Evolutionary conservation across 2,329 filamentous ascomycete species (phyloP).

Genomic region (Zelopaecilomyces penicillatus): DNA sequence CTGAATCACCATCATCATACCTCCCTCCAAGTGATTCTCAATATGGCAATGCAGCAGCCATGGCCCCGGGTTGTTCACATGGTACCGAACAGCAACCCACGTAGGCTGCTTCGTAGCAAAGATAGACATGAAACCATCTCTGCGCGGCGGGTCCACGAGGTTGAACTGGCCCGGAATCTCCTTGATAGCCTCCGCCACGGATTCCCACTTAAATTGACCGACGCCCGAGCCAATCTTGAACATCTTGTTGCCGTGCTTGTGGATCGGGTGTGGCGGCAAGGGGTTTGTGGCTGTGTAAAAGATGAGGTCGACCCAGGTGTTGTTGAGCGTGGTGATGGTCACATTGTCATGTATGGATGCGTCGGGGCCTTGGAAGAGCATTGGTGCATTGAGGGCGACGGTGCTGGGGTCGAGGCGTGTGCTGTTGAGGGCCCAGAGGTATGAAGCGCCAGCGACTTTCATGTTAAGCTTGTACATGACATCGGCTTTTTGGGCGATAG

Average conservation of each 20-base stretch:
- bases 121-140: constrained; percentile 33
- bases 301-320: constrained; percentile 49
- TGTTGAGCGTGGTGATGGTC: constrained; percentile 37
- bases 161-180: constrained; percentile 46
- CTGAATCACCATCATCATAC: constrained; percentile 46
- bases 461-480: constrained; percentile 37
- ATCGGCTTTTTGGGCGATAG: constrained; percentile 34
- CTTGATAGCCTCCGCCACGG: constrained; percentile 42
- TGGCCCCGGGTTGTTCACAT: constrained; percentile 42
- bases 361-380: constrained; percentile 38
- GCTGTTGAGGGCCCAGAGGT: constrained; percentile 45
- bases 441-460: constrained; percentile 32
- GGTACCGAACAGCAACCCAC: constrained; percentile 46
- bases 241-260: constrained; percentile 57
- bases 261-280: constrained; percentile 49
- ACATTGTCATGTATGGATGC: constrained; percentile 30
- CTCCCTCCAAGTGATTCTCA: constrained; percentile 42
- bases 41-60: constrained; percentile 52
- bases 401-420: constrained; percentile 31
- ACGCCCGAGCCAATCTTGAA: constrained; percentile 45
- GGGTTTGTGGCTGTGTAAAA: constrained; percentile 33
- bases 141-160: constrained; percentile 42
- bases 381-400: constrained; percentile 29
- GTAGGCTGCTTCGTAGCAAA: constrained; percentile 13
- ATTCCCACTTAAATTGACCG: constrained; percentile 42